phyloP scores from a whole-genome alignment of 441 rosid genomes.

The Dalechampia spathulata region DNA sequence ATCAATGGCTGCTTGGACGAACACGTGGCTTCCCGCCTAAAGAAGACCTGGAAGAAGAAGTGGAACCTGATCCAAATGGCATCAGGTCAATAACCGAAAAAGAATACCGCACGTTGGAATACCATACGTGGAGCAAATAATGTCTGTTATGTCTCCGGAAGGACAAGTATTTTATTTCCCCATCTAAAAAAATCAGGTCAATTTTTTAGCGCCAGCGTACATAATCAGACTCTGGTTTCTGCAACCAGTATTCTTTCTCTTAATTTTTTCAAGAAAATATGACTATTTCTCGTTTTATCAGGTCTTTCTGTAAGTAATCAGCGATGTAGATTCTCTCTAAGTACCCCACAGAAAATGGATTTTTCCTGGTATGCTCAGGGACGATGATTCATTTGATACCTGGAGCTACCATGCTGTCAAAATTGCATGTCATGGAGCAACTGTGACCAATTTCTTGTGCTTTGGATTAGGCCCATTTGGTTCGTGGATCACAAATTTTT shows the following conservation, averaged over 20 bases:
- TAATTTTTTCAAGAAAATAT: no score
- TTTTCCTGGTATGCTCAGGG: no score
- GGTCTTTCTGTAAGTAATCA: background rate
- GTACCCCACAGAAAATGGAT: no score
- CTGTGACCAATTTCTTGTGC: no score
- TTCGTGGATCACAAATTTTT: no score
- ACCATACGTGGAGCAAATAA: constrained; percentile 30
- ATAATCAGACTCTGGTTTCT: no score
- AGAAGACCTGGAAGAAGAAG: constrained; percentile 54
- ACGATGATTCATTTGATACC: no score
- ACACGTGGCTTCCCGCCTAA: constrained; percentile 64
- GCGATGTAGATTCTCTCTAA: background rate
- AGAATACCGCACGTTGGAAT: constrained; percentile 56
- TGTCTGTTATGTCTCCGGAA: constrained; percentile 20
- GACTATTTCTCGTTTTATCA: background rate
- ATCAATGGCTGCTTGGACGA: constrained; percentile 68
- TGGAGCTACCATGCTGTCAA: no score
- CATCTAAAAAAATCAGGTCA: no score
- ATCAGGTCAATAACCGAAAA: constrained; percentile 52
- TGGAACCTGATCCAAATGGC: constrained; percentile 53
- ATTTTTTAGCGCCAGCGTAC: no score
- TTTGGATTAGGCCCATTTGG: no score
- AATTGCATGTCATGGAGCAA: background rate
- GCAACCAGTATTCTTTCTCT: background rate
- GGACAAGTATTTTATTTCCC: constrained; percentile 6